These are phyloP conservation scores for Cardamine chenopodiifolia DNA, from an alignment of 345 rosid genomes.

Conservation along the genomic window DNA sequence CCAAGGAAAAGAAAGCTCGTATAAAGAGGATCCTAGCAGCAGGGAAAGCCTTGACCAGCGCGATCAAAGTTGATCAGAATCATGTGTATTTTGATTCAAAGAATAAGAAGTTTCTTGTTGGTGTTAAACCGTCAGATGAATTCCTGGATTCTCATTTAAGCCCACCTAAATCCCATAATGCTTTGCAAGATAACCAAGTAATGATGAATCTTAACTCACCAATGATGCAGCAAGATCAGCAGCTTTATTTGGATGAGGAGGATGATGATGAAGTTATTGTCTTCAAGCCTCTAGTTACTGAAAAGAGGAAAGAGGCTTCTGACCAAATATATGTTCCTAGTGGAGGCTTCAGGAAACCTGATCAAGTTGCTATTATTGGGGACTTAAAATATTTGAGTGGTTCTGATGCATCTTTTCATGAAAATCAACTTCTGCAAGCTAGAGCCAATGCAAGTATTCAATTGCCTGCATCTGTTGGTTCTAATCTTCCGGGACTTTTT, in stretches of 20 bases:
- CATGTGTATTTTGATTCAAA: slow-evolving; percentile 68
- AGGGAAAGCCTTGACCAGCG: slow-evolving; percentile 69
- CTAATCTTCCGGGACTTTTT: slow-evolving; percentile 26
- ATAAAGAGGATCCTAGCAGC: slow-evolving; percentile 81
- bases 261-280: slow-evolving; percentile 92
- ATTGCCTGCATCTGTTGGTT: slow-evolving; percentile 50
- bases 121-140: slow-evolving; percentile 58
- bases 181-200: slow-evolving; percentile 44
- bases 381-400: slow-evolving; percentile 49
- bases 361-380: slow-evolving; percentile 43
- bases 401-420: slow-evolving; percentile 49
- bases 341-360: slow-evolving; percentile 55
- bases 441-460: slow-evolving; percentile 48
- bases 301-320: slow-evolving; percentile 56
- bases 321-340: slow-evolving; percentile 45
- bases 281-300: slow-evolving; percentile 73
- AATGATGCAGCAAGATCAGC: slow-evolving; percentile 45
- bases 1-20: slow-evolving; percentile 71
- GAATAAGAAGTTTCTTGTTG: slow-evolving; percentile 71
- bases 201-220: slow-evolving; percentile 42
- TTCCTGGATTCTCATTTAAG: slow-evolving; percentile 38
- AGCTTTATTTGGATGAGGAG: slow-evolving; percentile 57
- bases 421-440: slow-evolving; percentile 47
- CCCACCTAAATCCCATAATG: slow-evolving; percentile 38
- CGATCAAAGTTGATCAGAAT: slow-evolving; percentile 64